A percentile compares a stretch with the other conserved stretches of the same genome.
phyloP scores from a whole-genome alignment of 805 yeast species.

The Ogataea dorogensis region DNA sequence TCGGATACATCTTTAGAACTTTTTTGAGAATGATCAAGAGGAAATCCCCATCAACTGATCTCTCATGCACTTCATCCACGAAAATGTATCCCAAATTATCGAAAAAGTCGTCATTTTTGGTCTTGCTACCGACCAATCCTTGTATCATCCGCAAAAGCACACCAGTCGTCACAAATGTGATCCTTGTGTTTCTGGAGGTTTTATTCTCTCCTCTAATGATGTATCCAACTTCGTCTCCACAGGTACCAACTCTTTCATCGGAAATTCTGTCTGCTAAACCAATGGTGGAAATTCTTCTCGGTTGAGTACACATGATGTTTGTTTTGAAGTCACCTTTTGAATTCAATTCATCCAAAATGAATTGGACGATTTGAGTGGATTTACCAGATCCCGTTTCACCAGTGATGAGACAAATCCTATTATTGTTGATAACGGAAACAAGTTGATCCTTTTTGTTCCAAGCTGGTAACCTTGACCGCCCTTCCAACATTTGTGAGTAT shows the following conservation, averaged over 20 bases:
- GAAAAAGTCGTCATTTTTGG: constrained; percentile 39
- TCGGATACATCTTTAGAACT: constrained; percentile 47
- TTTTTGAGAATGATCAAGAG: constrained; percentile 73
- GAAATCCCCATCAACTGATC: constrained; percentile 89
- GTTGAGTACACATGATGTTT: constrained; percentile 85
- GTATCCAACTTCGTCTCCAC: constrained; percentile 84
- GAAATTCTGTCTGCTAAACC: constrained; percentile 93
- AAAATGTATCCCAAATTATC: constrained; percentile 65
- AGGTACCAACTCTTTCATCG: constrained; percentile 63
- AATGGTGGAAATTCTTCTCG: constrained; percentile 92
- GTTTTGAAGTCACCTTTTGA: constrained; percentile 48
- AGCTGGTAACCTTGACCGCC: constrained; percentile 72
- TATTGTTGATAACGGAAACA: constrained; percentile 50
- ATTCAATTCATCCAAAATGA: constrained; percentile 68
- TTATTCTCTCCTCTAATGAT: constrained; percentile 87
- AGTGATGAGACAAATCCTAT: constrained; percentile 74
- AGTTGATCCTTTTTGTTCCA: constrained; percentile 66
- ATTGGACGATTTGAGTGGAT: constrained; percentile 92
- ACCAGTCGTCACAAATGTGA: constrained; percentile 92
- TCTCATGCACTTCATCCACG: constrained; percentile 95
- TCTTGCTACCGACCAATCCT: constrained; percentile 34
- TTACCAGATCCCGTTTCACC: constrained; percentile 99
- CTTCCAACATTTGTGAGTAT: constrained; percentile 36
- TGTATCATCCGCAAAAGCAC: constrained; percentile 85
- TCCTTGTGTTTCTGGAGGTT: constrained; percentile 57